These are phyloP conservation scores for Agrocybe chaxingu DNA, from an alignment of 768 basidiomycete species.

Conservation along the genomic window DNA sequence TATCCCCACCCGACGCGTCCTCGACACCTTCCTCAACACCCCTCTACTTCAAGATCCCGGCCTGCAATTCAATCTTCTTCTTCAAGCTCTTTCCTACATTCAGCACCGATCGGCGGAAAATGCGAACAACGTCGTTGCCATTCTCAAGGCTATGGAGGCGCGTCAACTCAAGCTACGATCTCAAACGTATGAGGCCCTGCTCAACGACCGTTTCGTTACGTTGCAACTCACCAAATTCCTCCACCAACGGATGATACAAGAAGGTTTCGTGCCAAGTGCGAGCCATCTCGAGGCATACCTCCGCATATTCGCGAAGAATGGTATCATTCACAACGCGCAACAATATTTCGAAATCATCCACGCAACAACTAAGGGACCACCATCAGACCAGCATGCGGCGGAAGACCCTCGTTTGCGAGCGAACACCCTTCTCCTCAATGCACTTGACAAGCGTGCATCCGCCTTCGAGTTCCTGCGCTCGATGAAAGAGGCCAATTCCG, in stretches of 20 bases:
- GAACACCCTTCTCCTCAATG: constrained; percentile 40
- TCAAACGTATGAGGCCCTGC: constrained; percentile 40
- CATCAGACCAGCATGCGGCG: constrained; percentile 3
- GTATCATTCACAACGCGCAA: constrained; percentile 37
- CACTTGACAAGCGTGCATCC: constrained; percentile 36
- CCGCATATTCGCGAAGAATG: constrained; percentile 42
- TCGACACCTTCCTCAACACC: constrained; percentile 38
- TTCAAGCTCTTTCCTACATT: constrained; percentile 44
- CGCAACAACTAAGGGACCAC: not conserved
- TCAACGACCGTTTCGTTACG: constrained; percentile 49
- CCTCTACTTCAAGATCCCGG: constrained; percentile 8
- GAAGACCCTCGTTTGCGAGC: constrained; percentile 27
- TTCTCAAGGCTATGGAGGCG: constrained; percentile 47
- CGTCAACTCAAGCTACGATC: constrained; percentile 37
- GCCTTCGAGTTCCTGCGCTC: constrained; percentile 44
- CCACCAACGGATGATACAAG: constrained; percentile 36
- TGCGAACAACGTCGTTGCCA: constrained; percentile 33
- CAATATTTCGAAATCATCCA: constrained; percentile 39
- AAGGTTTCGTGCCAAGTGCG: constrained; percentile 35
- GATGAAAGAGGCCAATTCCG: not conserved
- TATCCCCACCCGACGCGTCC: constrained; percentile 40
- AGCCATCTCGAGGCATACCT: constrained; percentile 48
- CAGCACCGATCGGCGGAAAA: constrained; percentile 36
- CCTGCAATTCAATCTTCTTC: constrained; percentile 49
- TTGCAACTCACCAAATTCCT: constrained; percentile 48